Base-by-base conservation (phyloP, 768 basidiomycete genomes). In the Trametopsis cervina region DNA sequence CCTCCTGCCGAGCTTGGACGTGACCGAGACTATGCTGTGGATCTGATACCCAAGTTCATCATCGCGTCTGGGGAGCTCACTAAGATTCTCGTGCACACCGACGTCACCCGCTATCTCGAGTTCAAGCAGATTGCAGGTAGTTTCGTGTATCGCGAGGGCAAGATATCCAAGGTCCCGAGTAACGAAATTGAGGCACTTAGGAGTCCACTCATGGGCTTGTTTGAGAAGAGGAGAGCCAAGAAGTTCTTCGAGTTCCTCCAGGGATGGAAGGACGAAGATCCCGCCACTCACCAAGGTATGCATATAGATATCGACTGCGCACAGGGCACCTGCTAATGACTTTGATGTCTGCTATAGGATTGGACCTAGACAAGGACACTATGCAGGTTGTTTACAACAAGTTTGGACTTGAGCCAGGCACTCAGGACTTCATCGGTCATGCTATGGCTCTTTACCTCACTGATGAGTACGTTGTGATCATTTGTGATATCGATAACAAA, bases 111-210 rank as follows among this genome's bases (percentile, higher is more conserved):
- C 52, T 99, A 99, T 69, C 85, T 99, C 61, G 96, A 98, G 65
- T 99, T 99, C 77, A 99, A 98, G 75, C 95, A 97, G 72, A 97
- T 99, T 68, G 92, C 96, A 0, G 96, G 95, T 46, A 93, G 89
- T 63, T 99, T 86, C 68, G 96, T 99, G 50, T 97, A 93, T 66
- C 85, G 95, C 46, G 95, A 98, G 66, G 92, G 93, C 43, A 88
- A 69, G 70, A 96, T 99, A 69, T 91, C 89, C 52, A 99, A 99
- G 69, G 96, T 99, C 9, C 96, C 96, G 25, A 86, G 87, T 60
- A 97, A 92, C 4, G 94, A 98, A 73, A 83, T 94, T 74, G 96
- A 99, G 72, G 96, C 96, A 7, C 86, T 97, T 49, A 85, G 70
- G 68, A 92, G 89, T 59, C 88, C 93, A 26, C 74, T 99, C 59